These are phyloP conservation scores for Lactarius deliciosus DNA, from an alignment of 768 basidiomycete species.

Conservation along the genomic window DNA sequence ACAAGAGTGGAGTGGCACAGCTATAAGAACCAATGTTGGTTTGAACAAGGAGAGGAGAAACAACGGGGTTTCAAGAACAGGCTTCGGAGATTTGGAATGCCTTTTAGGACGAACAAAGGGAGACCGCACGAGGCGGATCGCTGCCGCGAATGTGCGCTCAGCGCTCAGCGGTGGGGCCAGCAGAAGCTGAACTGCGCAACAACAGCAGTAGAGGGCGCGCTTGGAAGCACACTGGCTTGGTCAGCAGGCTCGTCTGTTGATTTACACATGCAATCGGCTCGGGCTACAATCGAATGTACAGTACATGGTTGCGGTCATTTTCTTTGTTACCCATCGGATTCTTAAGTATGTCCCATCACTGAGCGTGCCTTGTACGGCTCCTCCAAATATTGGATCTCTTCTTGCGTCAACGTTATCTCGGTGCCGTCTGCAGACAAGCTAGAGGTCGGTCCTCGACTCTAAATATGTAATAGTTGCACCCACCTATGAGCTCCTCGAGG, in stretches of 20 bases:
- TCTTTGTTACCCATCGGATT: not conserved
- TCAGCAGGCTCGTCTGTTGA: not conserved
- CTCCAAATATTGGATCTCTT: slow-evolving; percentile 25
- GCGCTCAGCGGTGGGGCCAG: not conserved
- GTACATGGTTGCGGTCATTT: not conserved
- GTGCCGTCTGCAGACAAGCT: slow-evolving; percentile 9
- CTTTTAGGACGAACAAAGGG: not conserved
- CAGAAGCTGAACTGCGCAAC: not conserved
- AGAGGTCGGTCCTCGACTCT: not conserved
- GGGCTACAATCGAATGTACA: not conserved
- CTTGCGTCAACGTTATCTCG: slow-evolving; percentile 21
- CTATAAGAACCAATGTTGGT: not conserved
- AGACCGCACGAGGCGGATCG: not conserved
- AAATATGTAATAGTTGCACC: not conserved
- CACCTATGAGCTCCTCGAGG: slow-evolving; percentile 27
- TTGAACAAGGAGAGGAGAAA: not conserved
- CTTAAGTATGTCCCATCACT: slow-evolving; percentile 11
- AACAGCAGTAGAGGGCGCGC: not conserved
- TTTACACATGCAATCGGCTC: too few relatives aligned
- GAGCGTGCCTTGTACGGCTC: slow-evolving; percentile 27
- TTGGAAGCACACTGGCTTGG: not conserved
- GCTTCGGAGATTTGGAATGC: not conserved
- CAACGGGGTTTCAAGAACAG: not conserved
- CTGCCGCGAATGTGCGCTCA: not conserved
- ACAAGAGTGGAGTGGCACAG: not conserved